Evolutionary conservation across 2,329 filamentous ascomycete genomes (phyloP).

Genomic region (Geoglossum cookeanum): DNA sequence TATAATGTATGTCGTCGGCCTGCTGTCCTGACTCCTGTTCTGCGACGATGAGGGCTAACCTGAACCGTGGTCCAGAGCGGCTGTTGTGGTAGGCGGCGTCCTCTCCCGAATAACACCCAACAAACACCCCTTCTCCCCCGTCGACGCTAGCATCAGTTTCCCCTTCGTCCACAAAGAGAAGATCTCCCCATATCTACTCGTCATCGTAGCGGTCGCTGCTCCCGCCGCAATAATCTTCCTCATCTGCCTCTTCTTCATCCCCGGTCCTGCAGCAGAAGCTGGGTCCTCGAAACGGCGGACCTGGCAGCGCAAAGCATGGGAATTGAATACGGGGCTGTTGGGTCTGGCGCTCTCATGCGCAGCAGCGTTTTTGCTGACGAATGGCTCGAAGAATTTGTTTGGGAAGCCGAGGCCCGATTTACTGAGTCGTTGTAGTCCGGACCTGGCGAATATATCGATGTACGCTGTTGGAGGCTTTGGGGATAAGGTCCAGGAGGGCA

Average conservation of each 20-base stretch:
- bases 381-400: constrained; percentile 61
- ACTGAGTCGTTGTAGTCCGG: constrained; percentile 54
- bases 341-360: constrained; percentile 57
- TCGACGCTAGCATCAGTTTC: constrained; percentile 62
- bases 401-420: constrained; percentile 47
- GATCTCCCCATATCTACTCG: constrained; percentile 45
- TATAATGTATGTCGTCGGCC: constrained; percentile 30
- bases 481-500: constrained; percentile 23
- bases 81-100: constrained; percentile 38
- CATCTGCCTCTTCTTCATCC: constrained; percentile 49
- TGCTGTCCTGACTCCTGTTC: background rate
- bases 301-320: constrained; percentile 76
- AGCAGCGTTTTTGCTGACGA: constrained; percentile 59
- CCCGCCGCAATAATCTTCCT: constrained; percentile 51
- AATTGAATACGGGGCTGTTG: constrained; percentile 70
- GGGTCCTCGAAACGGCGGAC: constrained; percentile 44
- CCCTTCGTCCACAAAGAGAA: constrained; percentile 53
- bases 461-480: constrained; percentile 43
- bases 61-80: constrained; percentile 22
- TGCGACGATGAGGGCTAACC: background rate
- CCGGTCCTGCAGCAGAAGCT: constrained; percentile 45
- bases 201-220: constrained; percentile 40
- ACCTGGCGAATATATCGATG: constrained; percentile 40
- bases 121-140: constrained; percentile 49
- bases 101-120: constrained; percentile 44